Evolutionary conservation across 2,329 filamentous ascomycete species (phyloP), one percentile per base, ranked within the genome.

Genomic region (Aspergillus melleus): DNA sequence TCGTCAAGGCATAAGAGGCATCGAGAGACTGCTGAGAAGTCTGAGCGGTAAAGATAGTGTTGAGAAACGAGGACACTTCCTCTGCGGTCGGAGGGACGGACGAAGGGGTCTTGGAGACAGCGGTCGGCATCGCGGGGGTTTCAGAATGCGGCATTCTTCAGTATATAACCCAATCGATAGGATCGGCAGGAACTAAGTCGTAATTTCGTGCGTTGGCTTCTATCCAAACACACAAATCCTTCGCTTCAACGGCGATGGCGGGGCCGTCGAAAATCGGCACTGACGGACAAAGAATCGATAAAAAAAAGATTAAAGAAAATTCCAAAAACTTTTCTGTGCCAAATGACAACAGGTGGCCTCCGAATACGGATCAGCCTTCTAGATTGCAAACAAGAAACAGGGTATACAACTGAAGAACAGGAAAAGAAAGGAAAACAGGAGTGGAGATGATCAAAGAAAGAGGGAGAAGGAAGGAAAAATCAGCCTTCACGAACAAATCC

Each of bases 11-110:
- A 72, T 90, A 90, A 19, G 88, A 80, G 60, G 84, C 85, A 70
- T 90, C 87, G 49, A 92, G 83, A 16, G 89, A 90, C 62, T 85
- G 83, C 70, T 87, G 83, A 3, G 90, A 91, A 4, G 87, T 87
- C 70, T 86, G 81, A 44, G 90, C 86, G 51, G 81, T 85, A 76
- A 93, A 91, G 66, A 91, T 84, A 53, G 83, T 87, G 68, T 86
- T 80, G 67, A 92, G 73, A 49, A 92, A 77, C 58, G 84, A 82
- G 62, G 83, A 77, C 63, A 94, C 79, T 63, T 92, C 90, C 65
- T 87, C 85, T 68, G 85, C 78, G 32, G 87, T 84, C 63, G 89
- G 88, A 65, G 87, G 81, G 52, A 79, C 70, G 54, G 71, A 66
- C 51, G 72, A 74, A 49, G 79, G 72, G 52, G 77, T 74, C 70